These are phyloP conservation scores for Aurifilum marmelostoma DNA, from an alignment of 2,329 filamentous ascomycete species.

Conservation along the genomic window DNA sequence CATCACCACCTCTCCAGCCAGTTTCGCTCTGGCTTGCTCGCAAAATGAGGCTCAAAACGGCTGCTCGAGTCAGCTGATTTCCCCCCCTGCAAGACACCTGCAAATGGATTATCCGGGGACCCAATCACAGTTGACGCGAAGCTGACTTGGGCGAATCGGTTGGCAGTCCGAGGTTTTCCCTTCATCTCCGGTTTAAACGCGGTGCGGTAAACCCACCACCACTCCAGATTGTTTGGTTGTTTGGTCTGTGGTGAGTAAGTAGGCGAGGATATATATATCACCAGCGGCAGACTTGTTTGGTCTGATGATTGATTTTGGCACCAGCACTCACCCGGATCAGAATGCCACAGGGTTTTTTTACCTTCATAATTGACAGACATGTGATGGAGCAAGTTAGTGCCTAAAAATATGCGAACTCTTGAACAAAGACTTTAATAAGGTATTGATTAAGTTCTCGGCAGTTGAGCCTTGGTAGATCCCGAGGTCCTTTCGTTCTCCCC, in stretches of 20 bases:
- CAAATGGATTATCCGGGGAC: background rate
- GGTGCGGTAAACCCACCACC: background rate
- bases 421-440: background rate
- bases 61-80: background rate
- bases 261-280: background rate
- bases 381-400: background rate
- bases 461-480: background rate
- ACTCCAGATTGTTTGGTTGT: background rate
- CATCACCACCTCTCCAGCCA: too few species aligned
- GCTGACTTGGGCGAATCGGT: background rate
- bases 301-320: background rate
- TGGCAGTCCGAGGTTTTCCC: background rate
- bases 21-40: background rate
- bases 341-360: background rate
- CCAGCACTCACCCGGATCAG: background rate
- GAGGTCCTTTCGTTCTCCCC: background rate
- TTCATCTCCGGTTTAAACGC: slow-evolving; percentile 1
- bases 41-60: slow-evolving; percentile 7
- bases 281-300: background rate
- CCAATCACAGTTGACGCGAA: slow-evolving; percentile 1
- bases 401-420: background rate
- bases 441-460: background rate
- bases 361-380: background rate
- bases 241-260: too few species aligned
- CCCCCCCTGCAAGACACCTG: background rate